Conservation (phyloP, 2,329 filamentous ascomycete genomes). For the Drechslerella dactyloides region DNA sequence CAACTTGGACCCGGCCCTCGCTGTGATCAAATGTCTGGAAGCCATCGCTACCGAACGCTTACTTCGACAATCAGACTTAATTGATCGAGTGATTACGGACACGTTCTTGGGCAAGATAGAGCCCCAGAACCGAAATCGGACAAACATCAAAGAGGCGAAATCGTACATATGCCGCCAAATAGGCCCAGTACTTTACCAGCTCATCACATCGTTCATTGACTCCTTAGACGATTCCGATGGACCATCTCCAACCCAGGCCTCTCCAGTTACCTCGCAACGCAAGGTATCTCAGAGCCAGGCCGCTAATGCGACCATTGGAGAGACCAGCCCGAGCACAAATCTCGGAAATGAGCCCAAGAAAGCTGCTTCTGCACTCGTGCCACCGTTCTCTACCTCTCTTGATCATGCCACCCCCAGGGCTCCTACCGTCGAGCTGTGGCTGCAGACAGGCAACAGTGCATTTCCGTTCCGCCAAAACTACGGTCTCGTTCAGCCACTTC, state of each 20-base stretch:
- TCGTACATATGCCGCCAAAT: constrained; percentile 34
- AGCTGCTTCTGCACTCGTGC: not conserved
- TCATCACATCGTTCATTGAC: constrained; percentile 32
- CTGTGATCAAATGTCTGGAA: constrained; percentile 32
- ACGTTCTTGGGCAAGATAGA: constrained; percentile 18
- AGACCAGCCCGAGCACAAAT: not conserved
- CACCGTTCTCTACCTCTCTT: not conserved
- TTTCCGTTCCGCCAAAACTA: constrained; percentile 33
- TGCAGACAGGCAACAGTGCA: constrained; percentile 8
- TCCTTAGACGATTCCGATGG: constrained; percentile 14
- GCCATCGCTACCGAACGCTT: constrained; percentile 37
- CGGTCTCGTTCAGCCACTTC: constrained; percentile 18
- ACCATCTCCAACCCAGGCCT: constrained; percentile 6
- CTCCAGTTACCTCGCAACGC: constrained; percentile 5
- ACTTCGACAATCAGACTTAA: constrained; percentile 25
- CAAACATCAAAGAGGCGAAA: constrained; percentile 41
- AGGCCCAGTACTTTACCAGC: constrained; percentile 31
- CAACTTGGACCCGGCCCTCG: constrained; percentile 18
- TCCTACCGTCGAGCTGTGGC: constrained; percentile 19
- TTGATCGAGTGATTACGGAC: constrained; percentile 38
- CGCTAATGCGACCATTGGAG: not conserved
- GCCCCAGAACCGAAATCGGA: constrained; percentile 38
- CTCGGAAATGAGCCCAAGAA: constrained; percentile 7
- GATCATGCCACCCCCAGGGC: not conserved
- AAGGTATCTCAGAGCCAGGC: constrained; percentile 11